Conservation (phyloP, 2,329 filamentous ascomycete genomes). For the Arthrobotrys megalospora region DNA sequence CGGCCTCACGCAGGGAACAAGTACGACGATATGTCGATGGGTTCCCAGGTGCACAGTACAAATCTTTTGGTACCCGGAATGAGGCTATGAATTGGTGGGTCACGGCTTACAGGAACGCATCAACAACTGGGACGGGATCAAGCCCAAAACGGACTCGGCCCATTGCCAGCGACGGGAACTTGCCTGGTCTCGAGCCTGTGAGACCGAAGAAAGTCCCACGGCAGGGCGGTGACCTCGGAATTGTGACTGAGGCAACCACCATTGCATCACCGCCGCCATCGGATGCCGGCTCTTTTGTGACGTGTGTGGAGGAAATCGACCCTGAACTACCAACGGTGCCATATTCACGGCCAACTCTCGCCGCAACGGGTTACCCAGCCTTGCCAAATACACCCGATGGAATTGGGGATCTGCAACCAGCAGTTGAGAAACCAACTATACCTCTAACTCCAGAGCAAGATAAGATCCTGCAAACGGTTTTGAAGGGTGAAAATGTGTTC, state of each 20-base stretch:
- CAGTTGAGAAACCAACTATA: constrained; percentile 23
- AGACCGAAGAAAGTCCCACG: constrained; percentile 35
- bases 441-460: constrained; percentile 70
- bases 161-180: not conserved
- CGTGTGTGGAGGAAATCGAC: constrained; percentile 3
- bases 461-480: constrained; percentile 71
- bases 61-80: constrained; percentile 47
- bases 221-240: not conserved
- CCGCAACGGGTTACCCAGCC: not conserved
- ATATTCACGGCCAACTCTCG: not conserved
- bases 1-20: constrained; percentile 26
- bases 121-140: not conserved
- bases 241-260: not conserved
- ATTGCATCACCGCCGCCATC: constrained; percentile 23
- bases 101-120: constrained; percentile 20
- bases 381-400: not conserved
- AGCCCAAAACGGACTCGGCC: constrained; percentile 20
- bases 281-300: constrained; percentile 11
- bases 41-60: constrained; percentile 61
- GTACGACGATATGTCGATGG: constrained; percentile 53
- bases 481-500: constrained; percentile 74
- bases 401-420: not conserved
- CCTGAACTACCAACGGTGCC: not conserved
- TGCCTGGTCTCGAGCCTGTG: constrained; percentile 8
- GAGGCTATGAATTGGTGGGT: constrained; percentile 61